Evolutionary conservation across 2,329 filamentous ascomycete genomes (phyloP).

Genomic region (Alternaria sp.): DNA sequence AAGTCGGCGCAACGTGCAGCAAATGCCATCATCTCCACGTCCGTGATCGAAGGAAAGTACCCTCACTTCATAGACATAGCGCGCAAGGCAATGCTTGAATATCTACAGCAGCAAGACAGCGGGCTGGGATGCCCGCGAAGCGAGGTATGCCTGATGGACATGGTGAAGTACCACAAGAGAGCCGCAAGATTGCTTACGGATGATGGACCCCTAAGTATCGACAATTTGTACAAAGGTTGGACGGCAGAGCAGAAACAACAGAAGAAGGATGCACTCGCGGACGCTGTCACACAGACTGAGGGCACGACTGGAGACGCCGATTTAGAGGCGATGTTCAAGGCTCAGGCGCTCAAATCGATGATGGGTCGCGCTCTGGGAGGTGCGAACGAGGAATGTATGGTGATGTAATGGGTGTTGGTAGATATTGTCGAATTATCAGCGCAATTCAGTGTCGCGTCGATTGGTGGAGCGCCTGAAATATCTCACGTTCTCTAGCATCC

Average conservation of each 20-base stretch:
- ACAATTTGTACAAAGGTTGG: not conserved
- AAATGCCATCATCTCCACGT: not conserved
- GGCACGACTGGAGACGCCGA: too few relatives aligned
- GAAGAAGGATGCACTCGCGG: not conserved
- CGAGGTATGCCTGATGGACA: not conserved
- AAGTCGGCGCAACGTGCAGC: not conserved
- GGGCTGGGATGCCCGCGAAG: not conserved
- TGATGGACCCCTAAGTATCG: not conserved
- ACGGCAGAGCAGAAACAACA: too few relatives aligned
- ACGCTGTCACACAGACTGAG: not conserved
- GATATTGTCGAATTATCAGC: not conserved
- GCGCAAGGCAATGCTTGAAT: not conserved
- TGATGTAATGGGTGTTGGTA: not conserved
- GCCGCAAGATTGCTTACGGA: not conserved
- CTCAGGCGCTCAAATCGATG: too few relatives aligned
- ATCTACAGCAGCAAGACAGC: not conserved
- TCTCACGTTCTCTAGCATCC: not conserved
- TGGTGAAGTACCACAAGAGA: not conserved
- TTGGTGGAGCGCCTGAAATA: too few relatives aligned
- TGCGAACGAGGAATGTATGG: not conserved
- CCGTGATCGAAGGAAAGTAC: not conserved
- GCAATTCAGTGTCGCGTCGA: too few relatives aligned
- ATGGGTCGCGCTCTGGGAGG: too few relatives aligned
- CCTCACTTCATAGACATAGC: not conserved
- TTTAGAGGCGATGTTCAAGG: too few relatives aligned